Evolutionary conservation across 495 filamentous ascomycete genomes (phyloP), one percentile per base, ranked within the genome.

Genomic region (Podospora pseudocomata): DNA sequence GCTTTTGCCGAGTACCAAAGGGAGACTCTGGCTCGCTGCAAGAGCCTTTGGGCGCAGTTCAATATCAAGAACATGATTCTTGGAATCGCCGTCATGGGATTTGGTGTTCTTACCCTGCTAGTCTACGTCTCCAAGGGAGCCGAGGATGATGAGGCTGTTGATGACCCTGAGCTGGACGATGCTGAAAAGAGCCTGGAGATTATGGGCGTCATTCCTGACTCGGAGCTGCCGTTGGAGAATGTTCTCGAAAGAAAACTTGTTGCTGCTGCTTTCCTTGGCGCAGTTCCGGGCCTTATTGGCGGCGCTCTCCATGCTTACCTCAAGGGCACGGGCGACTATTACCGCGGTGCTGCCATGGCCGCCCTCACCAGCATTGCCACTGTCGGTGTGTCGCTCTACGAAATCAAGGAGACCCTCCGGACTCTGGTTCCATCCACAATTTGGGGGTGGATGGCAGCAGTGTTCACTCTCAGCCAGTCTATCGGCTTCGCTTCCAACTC

Each of bases 401-500:
- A 81, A 75, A 67, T 82, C 79, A 65, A 81, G 72, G 70, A 81
- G 76, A 54, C 77, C 84, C 70, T 84, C 73, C 59, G 79, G 79
- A 82, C 79, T n/a, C 84, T 92, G 55, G 68, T 93, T n/a, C 94
- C 94, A 0, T 86, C 75, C n/a, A 89, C 88, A 0, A 76, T 93
- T 64, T 98, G 94, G 94, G 91, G 92, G 19, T 92, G 92, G 89
- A 82, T 97, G 64, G 89, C 91, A 1, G 77, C 94, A 55, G 75
- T 94, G 28, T 92, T 97, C 70, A 94, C 93, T 0, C 76, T 92
- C 28, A 86, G 87, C 70, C 92, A 96, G 75, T 95, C 92, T 18
- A 79, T 92, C 70, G 94, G 94, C 53, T 98, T 97, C 78, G 95
- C 93, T 0, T 94, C 95, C 4, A 99, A 98, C 75, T 98, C 95